Evolutionary conservation across 768 basidiomycete genomes (phyloP).

Genomic region (Dendrothele bispora): DNA sequence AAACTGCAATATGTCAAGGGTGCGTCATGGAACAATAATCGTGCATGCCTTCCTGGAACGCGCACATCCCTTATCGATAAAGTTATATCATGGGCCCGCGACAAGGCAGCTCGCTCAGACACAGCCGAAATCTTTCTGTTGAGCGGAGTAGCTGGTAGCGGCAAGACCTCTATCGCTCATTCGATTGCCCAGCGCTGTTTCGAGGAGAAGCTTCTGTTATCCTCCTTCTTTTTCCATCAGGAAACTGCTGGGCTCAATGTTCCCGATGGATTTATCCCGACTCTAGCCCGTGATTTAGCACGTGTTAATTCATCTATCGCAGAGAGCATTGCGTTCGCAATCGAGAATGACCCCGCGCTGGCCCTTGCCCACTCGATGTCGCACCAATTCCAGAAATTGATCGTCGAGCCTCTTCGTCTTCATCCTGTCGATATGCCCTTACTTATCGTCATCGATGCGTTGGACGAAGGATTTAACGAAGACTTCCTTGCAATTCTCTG

Average conservation of each 20-base stretch:
- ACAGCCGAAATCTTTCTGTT: constrained; percentile 8
- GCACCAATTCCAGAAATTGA: constrained; percentile 15
- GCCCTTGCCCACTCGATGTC: constrained; percentile 9
- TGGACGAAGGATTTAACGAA: constrained; percentile 18
- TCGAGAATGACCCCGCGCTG: constrained; percentile 11
- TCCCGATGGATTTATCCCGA: constrained; percentile 11
- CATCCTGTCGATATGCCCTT: constrained; percentile 4
- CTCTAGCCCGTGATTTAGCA: constrained; percentile 18
- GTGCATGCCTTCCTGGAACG: background rate
- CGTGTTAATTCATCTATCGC: constrained; percentile 5
- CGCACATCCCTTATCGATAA: background rate
- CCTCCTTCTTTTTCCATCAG: constrained; percentile 26
- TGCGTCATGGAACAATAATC: background rate
- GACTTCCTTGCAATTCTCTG: constrained; percentile 16
- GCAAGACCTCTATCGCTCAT: constrained; percentile 28
- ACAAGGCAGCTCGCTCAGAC: too few species aligned
- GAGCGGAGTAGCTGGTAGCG: constrained; percentile 19
- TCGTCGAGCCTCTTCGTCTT: constrained; percentile 5
- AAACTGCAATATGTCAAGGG: background rate
- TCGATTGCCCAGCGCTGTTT: constrained; percentile 25
- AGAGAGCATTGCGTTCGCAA: constrained; percentile 10
- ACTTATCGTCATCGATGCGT: constrained; percentile 21
- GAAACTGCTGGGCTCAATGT: constrained; percentile 8
- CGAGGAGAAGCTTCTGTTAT: constrained; percentile 22
- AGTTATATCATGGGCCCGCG: background rate